Conservation (phyloP, 108 stramenopile genomes). For the Nannochloropsis granulata region DNA sequence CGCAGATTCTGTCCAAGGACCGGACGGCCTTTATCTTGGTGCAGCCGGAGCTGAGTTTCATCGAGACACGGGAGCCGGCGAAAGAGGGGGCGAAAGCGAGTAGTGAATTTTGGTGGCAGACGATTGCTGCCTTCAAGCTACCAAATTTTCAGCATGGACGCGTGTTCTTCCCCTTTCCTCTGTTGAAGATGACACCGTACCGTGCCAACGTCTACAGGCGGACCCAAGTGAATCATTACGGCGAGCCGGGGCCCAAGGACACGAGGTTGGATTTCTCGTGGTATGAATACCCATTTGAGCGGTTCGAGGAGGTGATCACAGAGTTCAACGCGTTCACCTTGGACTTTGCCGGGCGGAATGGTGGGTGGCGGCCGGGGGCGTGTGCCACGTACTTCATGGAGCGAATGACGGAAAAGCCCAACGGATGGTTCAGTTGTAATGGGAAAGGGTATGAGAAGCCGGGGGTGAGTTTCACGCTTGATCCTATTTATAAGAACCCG, state of each 20-base stretch:
- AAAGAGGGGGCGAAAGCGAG: neutral
- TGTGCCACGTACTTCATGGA: neutral
- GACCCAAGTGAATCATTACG: neutral
- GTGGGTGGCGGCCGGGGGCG: neutral
- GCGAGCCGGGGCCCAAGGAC: neutral
- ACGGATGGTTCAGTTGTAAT: neutral
- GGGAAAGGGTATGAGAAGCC: neutral
- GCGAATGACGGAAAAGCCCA: neutral
- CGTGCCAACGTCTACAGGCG: neutral
- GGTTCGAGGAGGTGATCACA: neutral
- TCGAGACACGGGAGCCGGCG: neutral
- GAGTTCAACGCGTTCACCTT: neutral
- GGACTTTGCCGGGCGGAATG: neutral
- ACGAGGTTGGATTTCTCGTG: neutral
- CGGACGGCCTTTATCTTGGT: neutral
- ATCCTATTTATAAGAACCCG: neutral
- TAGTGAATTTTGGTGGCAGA: neutral
- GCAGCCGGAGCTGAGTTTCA: neutral
- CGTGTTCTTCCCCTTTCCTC: neutral
- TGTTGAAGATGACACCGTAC: neutral
- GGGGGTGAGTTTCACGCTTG: neutral
- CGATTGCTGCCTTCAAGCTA: neutral
- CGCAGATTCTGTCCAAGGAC: neutral
- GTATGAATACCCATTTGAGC: neutral
- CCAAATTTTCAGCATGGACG: neutral